Conservation (phyloP, 352 stramenopile genomes). For the Phytopythium montanum region DNA sequence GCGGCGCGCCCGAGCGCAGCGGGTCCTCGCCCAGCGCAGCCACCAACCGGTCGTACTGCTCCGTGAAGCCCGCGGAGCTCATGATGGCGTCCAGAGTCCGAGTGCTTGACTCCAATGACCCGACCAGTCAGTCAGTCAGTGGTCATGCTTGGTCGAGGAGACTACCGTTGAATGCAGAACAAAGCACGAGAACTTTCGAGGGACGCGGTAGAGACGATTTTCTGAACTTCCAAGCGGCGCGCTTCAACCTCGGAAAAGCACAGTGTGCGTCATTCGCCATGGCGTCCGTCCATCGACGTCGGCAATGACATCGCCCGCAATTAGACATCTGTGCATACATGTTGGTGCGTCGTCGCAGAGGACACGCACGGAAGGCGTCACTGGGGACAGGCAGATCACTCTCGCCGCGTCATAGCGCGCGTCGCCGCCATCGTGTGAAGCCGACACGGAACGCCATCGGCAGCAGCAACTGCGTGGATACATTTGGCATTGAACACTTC, state of each 20-base stretch:
- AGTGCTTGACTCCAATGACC: background rate
- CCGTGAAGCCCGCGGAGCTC: constrained; percentile 13
- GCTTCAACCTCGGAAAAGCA: no score
- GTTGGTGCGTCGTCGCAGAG: background rate
- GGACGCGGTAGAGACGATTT: background rate
- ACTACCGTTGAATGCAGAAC: background rate
- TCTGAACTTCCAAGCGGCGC: no score
- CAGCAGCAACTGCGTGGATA: no score
- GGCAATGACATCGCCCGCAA: no score
- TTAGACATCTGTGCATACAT: no score
- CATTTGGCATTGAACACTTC: no score
- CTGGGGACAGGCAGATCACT: background rate
- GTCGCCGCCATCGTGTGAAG: background rate
- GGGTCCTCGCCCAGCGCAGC: constrained; percentile 52
- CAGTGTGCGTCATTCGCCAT: no score
- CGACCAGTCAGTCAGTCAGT: background rate
- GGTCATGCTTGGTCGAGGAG: background rate
- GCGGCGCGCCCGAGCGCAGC: constrained; percentile 27
- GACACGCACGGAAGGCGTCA: background rate
- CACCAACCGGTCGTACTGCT: constrained; percentile 63
- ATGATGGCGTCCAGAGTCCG: background rate
- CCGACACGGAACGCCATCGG: no score
- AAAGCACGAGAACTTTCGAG: background rate
- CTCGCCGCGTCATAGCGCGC: background rate
- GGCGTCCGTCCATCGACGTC: no score